Evolutionary conservation across 164 flowering plant species (phyloP).

Genomic region (Sedum album): DNA sequence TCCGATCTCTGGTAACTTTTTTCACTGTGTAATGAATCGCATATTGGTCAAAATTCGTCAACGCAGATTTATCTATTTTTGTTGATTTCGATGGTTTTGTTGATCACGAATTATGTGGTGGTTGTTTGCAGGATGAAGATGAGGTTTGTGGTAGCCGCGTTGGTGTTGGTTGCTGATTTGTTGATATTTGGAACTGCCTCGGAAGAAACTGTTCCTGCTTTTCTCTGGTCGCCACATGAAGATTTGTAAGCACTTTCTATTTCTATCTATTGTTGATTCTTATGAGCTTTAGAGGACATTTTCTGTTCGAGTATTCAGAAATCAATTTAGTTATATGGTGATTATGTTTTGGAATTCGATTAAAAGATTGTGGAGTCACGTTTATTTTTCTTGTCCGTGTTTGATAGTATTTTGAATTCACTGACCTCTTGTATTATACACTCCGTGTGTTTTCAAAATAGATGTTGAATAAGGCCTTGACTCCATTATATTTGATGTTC

Average conservation of each 20-base stretch:
- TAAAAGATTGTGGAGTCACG: background rate
- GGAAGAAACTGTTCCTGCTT: background rate
- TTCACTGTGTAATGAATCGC: background rate
- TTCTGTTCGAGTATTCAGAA: background rate
- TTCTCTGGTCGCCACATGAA: constrained; percentile 52
- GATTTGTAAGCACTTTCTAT: constrained; percentile 21
- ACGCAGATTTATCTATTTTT: background rate
- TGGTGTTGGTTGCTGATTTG: background rate
- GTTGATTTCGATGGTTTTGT: background rate
- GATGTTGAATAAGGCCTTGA: no score
- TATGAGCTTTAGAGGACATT: background rate
- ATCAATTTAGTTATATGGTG: no score
- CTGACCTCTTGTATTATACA: background rate
- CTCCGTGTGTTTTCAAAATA: background rate
- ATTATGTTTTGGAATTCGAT: no score
- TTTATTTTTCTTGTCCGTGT: no score
- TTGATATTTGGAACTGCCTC: background rate
- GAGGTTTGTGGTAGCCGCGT: background rate
- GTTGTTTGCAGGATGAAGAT: background rate
- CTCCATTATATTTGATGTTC: no score
- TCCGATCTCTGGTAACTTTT: background rate
- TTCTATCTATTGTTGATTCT: background rate
- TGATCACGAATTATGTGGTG: background rate
- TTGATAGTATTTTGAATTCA: background rate
- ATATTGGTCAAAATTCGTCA: background rate